Conservation (phyloP, 2,329 filamentous ascomycete genomes). For the Ophiostoma australiae region DNA sequence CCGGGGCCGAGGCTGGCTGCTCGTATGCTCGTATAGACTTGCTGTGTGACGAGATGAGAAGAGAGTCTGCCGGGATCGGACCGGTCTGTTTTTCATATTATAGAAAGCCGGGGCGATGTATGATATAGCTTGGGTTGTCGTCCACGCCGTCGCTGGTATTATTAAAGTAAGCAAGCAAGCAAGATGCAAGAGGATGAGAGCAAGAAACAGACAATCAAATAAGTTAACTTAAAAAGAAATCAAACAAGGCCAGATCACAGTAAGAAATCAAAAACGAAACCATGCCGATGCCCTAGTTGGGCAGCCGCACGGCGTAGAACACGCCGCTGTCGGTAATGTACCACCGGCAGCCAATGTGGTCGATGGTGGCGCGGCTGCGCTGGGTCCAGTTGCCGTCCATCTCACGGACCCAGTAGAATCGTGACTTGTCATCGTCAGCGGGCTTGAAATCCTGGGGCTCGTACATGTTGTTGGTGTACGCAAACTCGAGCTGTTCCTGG, state of each 20-base stretch:
- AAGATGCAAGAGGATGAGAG: neutral
- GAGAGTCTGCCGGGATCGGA: neutral
- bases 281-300: slow-evolving; percentile 32
- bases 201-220: neutral
- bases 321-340: slow-evolving; percentile 53
- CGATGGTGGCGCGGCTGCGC: slow-evolving; percentile 56
- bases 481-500: slow-evolving; percentile 46
- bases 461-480: slow-evolving; percentile 47
- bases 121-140: too few species aligned
- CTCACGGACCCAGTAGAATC: slow-evolving; percentile 59
- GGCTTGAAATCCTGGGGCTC: slow-evolving; percentile 61
- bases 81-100: too few species aligned
- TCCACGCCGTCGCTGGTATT: too few species aligned
- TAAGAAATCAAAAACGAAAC: neutral
- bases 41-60: neutral
- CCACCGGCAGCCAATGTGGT: slow-evolving; percentile 54
- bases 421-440: slow-evolving; percentile 53
- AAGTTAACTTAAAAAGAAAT: neutral
- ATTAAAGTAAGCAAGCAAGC: neutral
- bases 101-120: too few species aligned
- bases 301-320: slow-evolving; percentile 57
- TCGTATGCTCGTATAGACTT: neutral
- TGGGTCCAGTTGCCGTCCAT: slow-evolving; percentile 56
- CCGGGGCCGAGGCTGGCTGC: too few species aligned
- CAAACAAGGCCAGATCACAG: neutral